These are phyloP conservation scores for Alternaria hordeiaustralica DNA, from an alignment of 2,329 filamentous ascomycete species.

Conservation along the genomic window DNA sequence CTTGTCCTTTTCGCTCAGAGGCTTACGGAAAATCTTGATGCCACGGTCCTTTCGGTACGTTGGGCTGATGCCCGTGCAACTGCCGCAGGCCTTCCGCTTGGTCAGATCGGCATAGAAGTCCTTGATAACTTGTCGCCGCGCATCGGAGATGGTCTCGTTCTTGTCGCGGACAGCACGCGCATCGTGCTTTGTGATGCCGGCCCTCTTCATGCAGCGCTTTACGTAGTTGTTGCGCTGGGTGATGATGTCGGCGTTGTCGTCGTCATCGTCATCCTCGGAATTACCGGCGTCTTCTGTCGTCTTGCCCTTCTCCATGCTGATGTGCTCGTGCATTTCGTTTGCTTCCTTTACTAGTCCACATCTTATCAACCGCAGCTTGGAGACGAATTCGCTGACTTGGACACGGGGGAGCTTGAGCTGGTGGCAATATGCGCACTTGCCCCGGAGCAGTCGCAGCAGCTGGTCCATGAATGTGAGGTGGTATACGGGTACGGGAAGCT, in stretches of 20 bases:
- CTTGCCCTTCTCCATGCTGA: slow-evolving; percentile 51
- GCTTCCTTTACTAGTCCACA: slow-evolving; percentile 80
- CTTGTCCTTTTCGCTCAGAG: slow-evolving; percentile 75
- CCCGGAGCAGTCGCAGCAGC: slow-evolving; percentile 80
- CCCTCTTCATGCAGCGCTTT: slow-evolving; percentile 70
- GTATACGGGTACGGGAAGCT: slow-evolving; percentile 90
- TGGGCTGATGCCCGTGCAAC: slow-evolving; percentile 64
- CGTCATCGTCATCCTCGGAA: slow-evolving; percentile 70
- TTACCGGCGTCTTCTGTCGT: slow-evolving; percentile 55
- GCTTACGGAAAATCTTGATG: slow-evolving; percentile 91
- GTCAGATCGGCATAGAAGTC: slow-evolving; percentile 79
- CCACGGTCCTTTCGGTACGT: slow-evolving; percentile 87
- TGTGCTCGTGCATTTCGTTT: slow-evolving; percentile 55
- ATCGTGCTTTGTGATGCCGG: slow-evolving; percentile 54
- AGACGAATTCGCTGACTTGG: slow-evolving; percentile 78
- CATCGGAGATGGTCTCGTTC: slow-evolving; percentile 82
- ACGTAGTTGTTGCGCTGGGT: slow-evolving; percentile 71
- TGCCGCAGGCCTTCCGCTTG: slow-evolving; percentile 72
- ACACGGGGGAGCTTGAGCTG: slow-evolving; percentile 79
- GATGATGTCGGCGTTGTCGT: slow-evolving; percentile 66
- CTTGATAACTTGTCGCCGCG: slow-evolving; percentile 77
- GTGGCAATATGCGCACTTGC: slow-evolving; percentile 90
- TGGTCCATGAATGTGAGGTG: slow-evolving; percentile 98
- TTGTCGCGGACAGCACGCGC: slow-evolving; percentile 65
- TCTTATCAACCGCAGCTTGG: slow-evolving; percentile 84